Percentiles rank a stretch among this genome's conserved stretches.
These are phyloP conservation scores for Tetrahymena elliotti DNA, from an alignment of 73 alveolate genomes.

Conservation along the genomic window DNA sequence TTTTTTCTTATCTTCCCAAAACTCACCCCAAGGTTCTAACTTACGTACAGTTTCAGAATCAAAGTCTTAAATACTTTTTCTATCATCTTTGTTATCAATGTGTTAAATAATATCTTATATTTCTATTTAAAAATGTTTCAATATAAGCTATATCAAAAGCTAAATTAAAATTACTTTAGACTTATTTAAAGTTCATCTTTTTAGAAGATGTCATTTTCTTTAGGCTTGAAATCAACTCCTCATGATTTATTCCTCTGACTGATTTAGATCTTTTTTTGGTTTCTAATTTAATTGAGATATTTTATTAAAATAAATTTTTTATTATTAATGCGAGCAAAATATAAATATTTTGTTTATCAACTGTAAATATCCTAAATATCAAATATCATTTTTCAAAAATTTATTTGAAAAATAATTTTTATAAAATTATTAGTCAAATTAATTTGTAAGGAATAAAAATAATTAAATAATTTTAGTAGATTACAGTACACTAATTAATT, in stretches of 20 bases:
- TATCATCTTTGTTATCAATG: not conserved
- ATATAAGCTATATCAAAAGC: not conserved
- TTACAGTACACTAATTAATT: no score
- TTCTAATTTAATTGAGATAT: not conserved
- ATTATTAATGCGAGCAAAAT: no score
- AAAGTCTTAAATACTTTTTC: not conserved
- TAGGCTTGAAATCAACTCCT: not conserved
- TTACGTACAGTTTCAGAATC: slow-evolving; percentile 12
- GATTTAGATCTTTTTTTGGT: not conserved
- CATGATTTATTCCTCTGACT: not conserved
- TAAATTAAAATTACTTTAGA: not conserved
- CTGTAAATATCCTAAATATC: no score
- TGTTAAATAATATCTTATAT: not conserved
- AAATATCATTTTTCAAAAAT: no score
- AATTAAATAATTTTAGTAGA: no score
- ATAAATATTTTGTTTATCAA: no score
- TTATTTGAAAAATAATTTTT: no score
- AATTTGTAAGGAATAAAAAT: no score
- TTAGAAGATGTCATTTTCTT: not conserved
- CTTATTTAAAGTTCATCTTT: not conserved
- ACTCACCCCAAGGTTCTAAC: slow-evolving; percentile 45
- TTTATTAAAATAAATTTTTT: no score
- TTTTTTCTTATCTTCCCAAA: slow-evolving; percentile 48
- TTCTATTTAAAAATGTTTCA: not conserved
- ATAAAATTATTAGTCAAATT: no score